Base-by-base conservation (phyloP, 805 yeast species). In the Sungouiozyma ichnusensis region DNA sequence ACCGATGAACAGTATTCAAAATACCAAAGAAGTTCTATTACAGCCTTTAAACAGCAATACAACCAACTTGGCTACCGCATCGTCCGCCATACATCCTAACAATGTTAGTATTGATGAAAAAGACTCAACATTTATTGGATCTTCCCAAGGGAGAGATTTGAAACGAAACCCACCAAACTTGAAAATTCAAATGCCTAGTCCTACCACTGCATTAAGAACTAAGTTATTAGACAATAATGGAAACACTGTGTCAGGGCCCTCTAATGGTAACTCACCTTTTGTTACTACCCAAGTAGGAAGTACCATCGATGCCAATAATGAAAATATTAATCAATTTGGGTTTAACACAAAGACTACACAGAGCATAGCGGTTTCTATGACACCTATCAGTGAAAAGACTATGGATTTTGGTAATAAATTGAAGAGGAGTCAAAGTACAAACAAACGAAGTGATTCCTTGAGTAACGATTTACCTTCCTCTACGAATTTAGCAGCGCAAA, bases 181-280 rank as follows among this genome's bases (percentile, higher is more conserved):
- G 36, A 75, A 77, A 45, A 68, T 82, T 16, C 87, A 81, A 55
- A 81, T 82, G 87, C 90, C 88, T 3, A 71, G 77, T 2, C 88
- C 90, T 1, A 71, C 79, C 0, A 55, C 74, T 1, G 43, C 69
- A n/a, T 57, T 47, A 15, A 46, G 60, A 16, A 51, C 48, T 42
- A 57, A 53, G 39, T 39, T 58, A 31, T 48, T 58, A 14, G 63
- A 57, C 17, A 17, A 42, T 8, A 35, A 37, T 16, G 33, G 38
- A 16, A 29, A 36, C 44, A 16, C 42, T 50, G 29, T 33, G 3
- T 20, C n/a, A 9, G 20, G 14, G 2, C 9, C 35, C n/a, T 17
- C 19, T 15, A 11, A 19, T 17, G 6, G n/a, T 6, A 27, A 13
- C 15, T 8, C 33, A 7, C 20, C 20, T 15, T 9, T 6, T 19